These are phyloP conservation scores for Persicaria maculosa DNA, from an alignment of 148 eudicot genomes.

Conservation along the genomic window DNA sequence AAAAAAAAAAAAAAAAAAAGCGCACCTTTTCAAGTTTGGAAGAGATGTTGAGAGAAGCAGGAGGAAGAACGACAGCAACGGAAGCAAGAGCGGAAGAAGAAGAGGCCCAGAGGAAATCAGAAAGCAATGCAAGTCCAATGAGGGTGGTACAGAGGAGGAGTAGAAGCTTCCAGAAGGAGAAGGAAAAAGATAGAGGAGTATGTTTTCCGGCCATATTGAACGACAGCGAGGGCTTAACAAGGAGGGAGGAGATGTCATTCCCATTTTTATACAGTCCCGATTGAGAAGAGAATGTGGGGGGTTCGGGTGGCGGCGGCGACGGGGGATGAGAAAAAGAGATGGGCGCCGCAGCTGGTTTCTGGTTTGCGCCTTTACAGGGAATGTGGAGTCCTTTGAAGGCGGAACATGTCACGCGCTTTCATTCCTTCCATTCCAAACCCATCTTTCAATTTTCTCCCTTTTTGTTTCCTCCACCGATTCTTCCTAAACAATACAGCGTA, in stretches of 20 bases:
- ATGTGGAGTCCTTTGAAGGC: no score
- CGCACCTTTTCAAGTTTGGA: background rate
- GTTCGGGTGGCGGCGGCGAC: no score
- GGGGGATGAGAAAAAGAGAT: no score
- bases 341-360: no score
- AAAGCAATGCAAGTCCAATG: constrained; percentile 17
- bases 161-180: constrained; percentile 13
- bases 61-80: constrained; percentile 10
- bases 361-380: no score
- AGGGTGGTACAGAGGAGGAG: constrained; percentile 5
- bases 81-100: constrained; percentile 10
- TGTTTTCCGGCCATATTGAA: constrained; percentile 11
- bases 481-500: no score
- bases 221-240: background rate
- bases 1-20: background rate
- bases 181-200: background rate
- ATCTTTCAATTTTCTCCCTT: no score
- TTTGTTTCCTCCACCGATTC: no score
- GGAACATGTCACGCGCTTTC: no score
- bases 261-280: background rate
- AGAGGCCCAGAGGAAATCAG: constrained; percentile 21
- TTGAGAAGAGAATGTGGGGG: no score
- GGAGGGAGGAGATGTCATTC: background rate
- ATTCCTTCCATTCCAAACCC: no score
- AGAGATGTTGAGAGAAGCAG: constrained; percentile 10